Base-by-base conservation (phyloP, 176 grass and related monocot species). In the Cenchrus purpureus region DNA sequence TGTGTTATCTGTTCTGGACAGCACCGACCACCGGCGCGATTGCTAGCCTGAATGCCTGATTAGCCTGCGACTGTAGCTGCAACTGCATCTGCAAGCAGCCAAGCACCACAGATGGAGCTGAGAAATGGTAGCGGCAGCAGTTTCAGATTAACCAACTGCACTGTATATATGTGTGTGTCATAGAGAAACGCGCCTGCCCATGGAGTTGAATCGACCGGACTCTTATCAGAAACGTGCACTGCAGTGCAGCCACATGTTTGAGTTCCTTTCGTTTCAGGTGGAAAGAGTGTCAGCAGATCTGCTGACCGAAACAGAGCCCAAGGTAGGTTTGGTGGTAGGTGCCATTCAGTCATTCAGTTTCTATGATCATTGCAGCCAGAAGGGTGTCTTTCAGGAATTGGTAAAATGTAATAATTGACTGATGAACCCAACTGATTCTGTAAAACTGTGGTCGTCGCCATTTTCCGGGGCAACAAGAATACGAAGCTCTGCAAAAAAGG, bases 171-270 rank as follows among this genome's bases (percentile, higher is more conserved):
- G 73, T 55, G 57, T 60, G 7, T 60, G 57, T 1, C 74, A 55
- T 65, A 45, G 86, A 65, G 80, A 84, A 53, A 83, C 34, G 66
- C 45, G 57, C 74, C 74, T n/a, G 57, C 7, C 53, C 20, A 22
- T 60, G 57, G 57, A 57, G 32, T 19, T 14, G 73, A 48, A 78
- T 32, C 73, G 19, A 31, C 19, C 46, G 5, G 14, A 19, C 73
- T 56, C 29, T 12, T 60, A 75, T 54, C 51, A 57, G 53, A 76
- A 76, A 60, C 34, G 56, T 31, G 43, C 71, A 34, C 68, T 11
- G 55, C 55, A 58, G 81, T 20, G 55, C 6, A 58, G 55, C 55
- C 17, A 58, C 55, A 58, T 58, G 55, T 88, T 84, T 54, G 61
- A 52, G 50, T 12, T 52, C 6, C 46, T 34, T 34, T 34, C 46